Conservation (phyloP, 2,329 filamentous ascomycete species). For the Fusarium sp. region DNA sequence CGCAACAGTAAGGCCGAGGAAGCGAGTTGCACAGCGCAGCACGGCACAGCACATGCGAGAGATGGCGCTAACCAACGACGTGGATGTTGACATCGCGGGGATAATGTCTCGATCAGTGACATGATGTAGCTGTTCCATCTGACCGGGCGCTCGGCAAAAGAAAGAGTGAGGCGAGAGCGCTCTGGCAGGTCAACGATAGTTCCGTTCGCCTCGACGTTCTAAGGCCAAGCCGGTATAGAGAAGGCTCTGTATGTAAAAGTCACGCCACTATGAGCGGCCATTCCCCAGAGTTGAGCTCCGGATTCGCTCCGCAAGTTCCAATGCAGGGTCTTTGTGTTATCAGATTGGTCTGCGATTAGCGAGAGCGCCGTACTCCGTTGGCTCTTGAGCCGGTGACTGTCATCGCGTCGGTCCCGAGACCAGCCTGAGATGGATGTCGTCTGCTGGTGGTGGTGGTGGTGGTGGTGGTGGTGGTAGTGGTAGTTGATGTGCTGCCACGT, state of each 20-base stretch:
- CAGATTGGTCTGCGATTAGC: not conserved
- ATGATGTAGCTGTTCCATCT: not conserved
- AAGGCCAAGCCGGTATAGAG: slow-evolving; percentile 31
- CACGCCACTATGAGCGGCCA: slow-evolving; percentile 3
- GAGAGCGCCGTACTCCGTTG: not conserved
- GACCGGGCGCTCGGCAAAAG: slow-evolving; percentile 16
- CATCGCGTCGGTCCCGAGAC: not conserved
- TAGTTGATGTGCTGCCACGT: not conserved
- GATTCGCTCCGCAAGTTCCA: not conserved
- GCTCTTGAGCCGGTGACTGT: not conserved
- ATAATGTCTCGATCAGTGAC: not conserved
- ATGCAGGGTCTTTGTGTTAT: not conserved
- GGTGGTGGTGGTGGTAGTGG: not conserved
- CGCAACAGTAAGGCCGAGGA: not conserved
- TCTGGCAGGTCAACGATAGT: slow-evolving; percentile 12
- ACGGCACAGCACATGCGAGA: not conserved
- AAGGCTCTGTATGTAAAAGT: slow-evolving; percentile 27
- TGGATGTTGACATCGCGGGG: not conserved
- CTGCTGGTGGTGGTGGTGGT: not conserved
- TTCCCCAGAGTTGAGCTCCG: not conserved
- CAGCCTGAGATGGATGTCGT: not conserved
- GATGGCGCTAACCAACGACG: not conserved
- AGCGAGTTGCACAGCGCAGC: not conserved
- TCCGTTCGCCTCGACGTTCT: slow-evolving; percentile 12
- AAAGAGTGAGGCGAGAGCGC: slow-evolving; percentile 23